Conservation (phyloP, 2,329 filamentous ascomycete species). For the Alternaria sp. region DNA sequence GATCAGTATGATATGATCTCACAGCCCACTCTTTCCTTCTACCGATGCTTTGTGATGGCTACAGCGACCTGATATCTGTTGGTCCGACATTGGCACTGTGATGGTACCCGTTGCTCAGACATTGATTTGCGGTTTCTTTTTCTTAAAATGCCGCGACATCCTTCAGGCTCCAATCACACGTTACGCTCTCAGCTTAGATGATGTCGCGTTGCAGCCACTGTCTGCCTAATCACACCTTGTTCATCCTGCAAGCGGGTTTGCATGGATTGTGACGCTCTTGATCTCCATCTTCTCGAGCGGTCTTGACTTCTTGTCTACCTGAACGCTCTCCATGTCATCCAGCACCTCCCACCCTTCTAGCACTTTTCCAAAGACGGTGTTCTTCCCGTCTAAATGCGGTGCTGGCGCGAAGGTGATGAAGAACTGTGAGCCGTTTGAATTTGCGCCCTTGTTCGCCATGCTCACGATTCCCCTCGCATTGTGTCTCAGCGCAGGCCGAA, state of each 20-base stretch:
- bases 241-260: conserved; percentile 74
- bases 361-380: conserved; percentile 83
- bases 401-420: conserved; percentile 82
- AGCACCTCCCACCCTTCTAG: conserved; percentile 68
- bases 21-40: conserved; percentile 2
- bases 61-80: neutral
- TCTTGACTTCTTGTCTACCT: conserved; percentile 80
- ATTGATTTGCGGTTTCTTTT: neutral
- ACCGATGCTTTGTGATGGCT: neutral
- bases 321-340: conserved; percentile 74
- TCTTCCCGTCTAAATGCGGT: conserved; percentile 82
- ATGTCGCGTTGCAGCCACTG: conserved; percentile 43
- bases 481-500: conserved; percentile 74
- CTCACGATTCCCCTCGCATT: conserved; percentile 74
- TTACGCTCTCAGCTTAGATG: neutral
- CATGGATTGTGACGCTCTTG: conserved; percentile 76
- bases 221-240: neutral
- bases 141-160: neutral
- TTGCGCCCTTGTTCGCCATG: conserved; percentile 81
- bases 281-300: conserved; percentile 74
- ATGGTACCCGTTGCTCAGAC: neutral
- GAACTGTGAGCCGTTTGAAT: conserved; percentile 81
- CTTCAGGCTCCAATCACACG: neutral
- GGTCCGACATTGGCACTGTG: neutral
- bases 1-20: conserved; percentile 24